Percentiles rank a stretch among this genome's conserved stretches.
Conservation (phyloP, 73 alveolate species). For the Stentor coeruleus region DNA sequence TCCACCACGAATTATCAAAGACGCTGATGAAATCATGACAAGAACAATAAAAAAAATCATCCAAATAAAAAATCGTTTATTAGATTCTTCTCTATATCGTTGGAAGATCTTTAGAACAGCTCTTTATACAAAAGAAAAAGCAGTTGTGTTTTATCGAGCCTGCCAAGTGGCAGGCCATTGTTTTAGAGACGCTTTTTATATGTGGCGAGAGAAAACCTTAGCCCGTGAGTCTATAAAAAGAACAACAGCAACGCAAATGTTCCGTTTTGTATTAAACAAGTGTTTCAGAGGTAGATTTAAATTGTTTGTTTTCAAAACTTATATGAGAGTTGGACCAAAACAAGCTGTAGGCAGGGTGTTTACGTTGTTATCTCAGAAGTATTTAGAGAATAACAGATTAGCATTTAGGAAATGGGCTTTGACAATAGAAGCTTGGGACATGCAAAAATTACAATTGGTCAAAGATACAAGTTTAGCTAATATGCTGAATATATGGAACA, state of each 20-base stretch:
- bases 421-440: no score
- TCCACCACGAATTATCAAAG: constrained; percentile 9
- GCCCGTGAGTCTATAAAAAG: not conserved
- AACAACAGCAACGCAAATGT: not conserved
- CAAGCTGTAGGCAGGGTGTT: not conserved
- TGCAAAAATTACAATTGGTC: no score
- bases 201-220: not conserved
- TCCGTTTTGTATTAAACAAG: not conserved
- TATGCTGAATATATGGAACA: no score
- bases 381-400: not conserved
- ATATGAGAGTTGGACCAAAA: not conserved
- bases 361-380: not conserved
- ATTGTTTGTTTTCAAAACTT: not conserved
- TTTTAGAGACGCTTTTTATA: not conserved
- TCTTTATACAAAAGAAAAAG: constrained; percentile 1
- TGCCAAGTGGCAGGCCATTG: not conserved
- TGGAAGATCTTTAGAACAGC: not conserved
- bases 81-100: not conserved
- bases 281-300: not conserved
- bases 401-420: not conserved
- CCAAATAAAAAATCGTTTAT: not conserved
- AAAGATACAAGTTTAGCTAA: no score
- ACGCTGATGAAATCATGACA: constrained; percentile 27
- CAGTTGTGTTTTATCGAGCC: not conserved
- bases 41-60: constrained; percentile 4